Percentiles rank a stretch among this genome's conserved stretches.
Evolutionary conservation across 805 yeast genomes (phyloP).

Genomic region (Saturnispora dispora): DNA sequence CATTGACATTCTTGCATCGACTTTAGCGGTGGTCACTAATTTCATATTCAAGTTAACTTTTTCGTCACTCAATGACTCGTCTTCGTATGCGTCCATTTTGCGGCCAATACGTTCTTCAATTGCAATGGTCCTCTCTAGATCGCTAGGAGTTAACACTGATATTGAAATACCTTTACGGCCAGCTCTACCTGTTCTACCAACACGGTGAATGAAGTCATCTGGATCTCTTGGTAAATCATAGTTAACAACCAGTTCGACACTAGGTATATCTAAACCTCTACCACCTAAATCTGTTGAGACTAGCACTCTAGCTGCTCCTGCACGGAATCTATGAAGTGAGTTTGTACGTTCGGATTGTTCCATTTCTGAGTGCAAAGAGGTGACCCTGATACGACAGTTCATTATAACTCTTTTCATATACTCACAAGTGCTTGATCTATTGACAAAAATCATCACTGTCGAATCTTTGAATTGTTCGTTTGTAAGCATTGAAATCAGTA

Average conservation of each 20-base stretch:
- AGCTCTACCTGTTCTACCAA: constrained; percentile 97
- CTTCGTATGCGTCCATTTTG: constrained; percentile 69
- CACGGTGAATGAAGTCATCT: constrained; percentile 77
- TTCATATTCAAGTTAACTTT: constrained; percentile 67
- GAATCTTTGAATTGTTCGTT: constrained; percentile 53
- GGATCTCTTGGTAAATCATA: constrained; percentile 80
- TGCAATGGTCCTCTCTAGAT: constrained; percentile 68
- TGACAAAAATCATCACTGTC: constrained; percentile 82
- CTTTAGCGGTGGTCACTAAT: constrained; percentile 68
- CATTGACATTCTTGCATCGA: constrained; percentile 91
- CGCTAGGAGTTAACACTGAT: constrained; percentile 77
- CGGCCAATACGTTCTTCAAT: constrained; percentile 78
- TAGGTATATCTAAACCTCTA: constrained; percentile 78
- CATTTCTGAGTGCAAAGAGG: constrained; percentile 91
- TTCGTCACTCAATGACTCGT: constrained; percentile 57
- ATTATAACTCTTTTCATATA: constrained; percentile 68
- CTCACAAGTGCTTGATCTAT: constrained; percentile 87
- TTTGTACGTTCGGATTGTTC: constrained; percentile 87
- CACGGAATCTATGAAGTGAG: constrained; percentile 86
- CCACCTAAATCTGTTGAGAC: constrained; percentile 96
- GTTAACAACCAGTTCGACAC: constrained; percentile 68
- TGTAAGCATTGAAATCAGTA: constrained; percentile 58
- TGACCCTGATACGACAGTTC: constrained; percentile 65
- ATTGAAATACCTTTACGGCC: constrained; percentile 82
- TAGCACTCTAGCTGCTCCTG: constrained; percentile 86